phyloP scores from a whole-genome alignment of 75 land plant genomes.

The Cryptomeria japonica region DNA sequence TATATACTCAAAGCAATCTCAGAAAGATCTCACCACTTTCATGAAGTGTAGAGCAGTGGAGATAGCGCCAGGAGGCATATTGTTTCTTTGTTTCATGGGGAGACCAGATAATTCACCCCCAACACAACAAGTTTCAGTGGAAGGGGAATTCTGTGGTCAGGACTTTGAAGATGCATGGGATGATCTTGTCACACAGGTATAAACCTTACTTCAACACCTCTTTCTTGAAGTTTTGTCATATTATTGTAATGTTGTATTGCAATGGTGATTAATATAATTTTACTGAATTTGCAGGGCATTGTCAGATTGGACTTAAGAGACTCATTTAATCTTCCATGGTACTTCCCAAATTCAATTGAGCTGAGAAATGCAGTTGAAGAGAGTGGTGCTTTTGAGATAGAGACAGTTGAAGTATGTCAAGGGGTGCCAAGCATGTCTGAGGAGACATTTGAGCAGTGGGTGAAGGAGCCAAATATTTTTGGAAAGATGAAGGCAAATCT shows the following conservation, averaged over 20 bases:
- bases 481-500: background rate
- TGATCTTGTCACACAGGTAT: constrained; percentile 25
- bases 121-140: background rate
- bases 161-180: constrained; percentile 18
- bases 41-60: constrained; percentile 12
- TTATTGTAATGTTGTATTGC: background rate
- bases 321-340: constrained; percentile 16
- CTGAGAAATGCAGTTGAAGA: constrained; percentile 6
- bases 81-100: constrained; percentile 10
- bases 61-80: constrained; percentile 9
- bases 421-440: background rate
- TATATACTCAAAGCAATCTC: constrained; percentile 6
- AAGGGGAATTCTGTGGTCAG: constrained; percentile 8
- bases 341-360: constrained; percentile 14
- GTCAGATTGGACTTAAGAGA: constrained; percentile 13
- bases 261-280: background rate
- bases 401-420: constrained; percentile 4
- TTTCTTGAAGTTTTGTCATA: background rate
- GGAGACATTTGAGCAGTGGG: background rate
- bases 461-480: background rate
- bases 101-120: background rate
- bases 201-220: no score
- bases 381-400: constrained; percentile 12
- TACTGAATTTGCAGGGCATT: constrained; percentile 12
- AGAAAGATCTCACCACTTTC: constrained; percentile 4